phyloP scores from a whole-genome alignment of 768 basidiomycete genomes.

The Trichaptum fuscoviolaceum region DNA sequence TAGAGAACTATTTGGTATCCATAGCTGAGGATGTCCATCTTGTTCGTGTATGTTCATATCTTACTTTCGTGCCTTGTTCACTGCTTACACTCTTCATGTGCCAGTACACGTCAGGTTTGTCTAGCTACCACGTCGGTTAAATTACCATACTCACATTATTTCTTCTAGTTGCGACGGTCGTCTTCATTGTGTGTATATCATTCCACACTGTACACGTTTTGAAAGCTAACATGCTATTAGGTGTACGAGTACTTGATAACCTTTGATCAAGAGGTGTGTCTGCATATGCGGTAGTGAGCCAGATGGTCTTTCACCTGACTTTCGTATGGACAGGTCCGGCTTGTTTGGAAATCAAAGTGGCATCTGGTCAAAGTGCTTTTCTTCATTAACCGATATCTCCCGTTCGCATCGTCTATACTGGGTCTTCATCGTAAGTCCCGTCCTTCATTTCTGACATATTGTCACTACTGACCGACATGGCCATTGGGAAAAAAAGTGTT shows the following conservation, averaged over 20 bases:
- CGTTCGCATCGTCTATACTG: neutral
- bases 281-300: no score
- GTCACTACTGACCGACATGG: no score
- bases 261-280: neutral
- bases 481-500: neutral
- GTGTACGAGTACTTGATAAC: neutral
- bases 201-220: neutral
- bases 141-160: no score
- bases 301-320: no score
- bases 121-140: no score
- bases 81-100: neutral
- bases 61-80: neutral
- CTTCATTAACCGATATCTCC: conserved; percentile 2
- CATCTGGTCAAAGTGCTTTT: neutral
- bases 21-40: neutral
- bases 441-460: no score
- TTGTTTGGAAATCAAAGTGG: neutral
- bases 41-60: neutral
- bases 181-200: neutral
- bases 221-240: neutral
- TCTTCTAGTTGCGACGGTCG: neutral
- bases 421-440: neutral
- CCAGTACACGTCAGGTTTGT: neutral
- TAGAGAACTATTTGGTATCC: neutral
- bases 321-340: neutral